These are phyloP conservation scores for Saxophila tyrrhenica DNA, from an alignment of 495 filamentous ascomycete genomes.

Conservation along the genomic window DNA sequence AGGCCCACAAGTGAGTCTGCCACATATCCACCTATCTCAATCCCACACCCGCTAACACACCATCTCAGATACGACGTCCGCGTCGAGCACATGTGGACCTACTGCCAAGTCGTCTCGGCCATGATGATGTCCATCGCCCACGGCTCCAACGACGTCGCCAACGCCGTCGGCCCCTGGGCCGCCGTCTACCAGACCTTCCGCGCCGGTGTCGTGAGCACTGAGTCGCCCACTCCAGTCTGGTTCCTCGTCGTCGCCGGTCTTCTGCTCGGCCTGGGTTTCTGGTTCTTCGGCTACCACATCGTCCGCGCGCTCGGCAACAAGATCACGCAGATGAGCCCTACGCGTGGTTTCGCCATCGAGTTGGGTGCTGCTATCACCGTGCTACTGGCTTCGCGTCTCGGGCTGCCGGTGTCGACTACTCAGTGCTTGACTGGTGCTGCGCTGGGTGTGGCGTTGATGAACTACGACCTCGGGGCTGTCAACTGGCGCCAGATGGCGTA, in stretches of 20 bases:
- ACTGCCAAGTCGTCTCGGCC: slow-evolving; percentile 42
- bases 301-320: slow-evolving; percentile 58
- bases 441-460: slow-evolving; percentile 30
- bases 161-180: slow-evolving; percentile 20
- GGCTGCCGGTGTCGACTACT: slow-evolving; percentile 39
- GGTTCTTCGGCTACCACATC: slow-evolving; percentile 59
- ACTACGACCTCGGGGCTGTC: slow-evolving; percentile 40
- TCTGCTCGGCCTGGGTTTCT: slow-evolving; percentile 35
- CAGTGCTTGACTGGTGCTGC: slow-evolving; percentile 31
- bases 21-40: neutral
- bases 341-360: slow-evolving; percentile 52
- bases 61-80: slow-evolving; percentile 23
- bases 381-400: slow-evolving; percentile 49
- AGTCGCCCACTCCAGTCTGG: slow-evolving; percentile 53
- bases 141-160: slow-evolving; percentile 24
- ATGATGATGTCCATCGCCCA: slow-evolving; percentile 37
- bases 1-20: neutral
- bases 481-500: slow-evolving; percentile 53
- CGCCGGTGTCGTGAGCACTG: slow-evolving; percentile 32
- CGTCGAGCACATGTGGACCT: slow-evolving; percentile 25
- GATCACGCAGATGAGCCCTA: slow-evolving; percentile 55
- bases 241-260: slow-evolving; percentile 50
- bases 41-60: neutral
- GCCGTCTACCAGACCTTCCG: slow-evolving; percentile 19
- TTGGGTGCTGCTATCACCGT: slow-evolving; percentile 56